Conservation (phyloP, 2,329 filamentous ascomycete species). For the Volutella citrinella region DNA sequence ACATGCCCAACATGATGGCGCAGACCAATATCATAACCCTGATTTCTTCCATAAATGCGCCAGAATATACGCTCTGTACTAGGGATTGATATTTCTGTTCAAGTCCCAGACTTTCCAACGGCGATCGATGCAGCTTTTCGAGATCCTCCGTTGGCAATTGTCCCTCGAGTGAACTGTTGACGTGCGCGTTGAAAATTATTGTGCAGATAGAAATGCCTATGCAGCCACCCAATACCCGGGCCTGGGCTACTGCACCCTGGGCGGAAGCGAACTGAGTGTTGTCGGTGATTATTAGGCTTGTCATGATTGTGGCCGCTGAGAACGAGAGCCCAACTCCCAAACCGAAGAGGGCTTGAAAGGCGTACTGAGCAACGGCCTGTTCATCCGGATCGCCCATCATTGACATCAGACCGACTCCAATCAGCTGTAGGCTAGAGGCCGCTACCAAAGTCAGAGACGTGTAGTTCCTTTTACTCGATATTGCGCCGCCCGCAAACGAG, state of each 20-base stretch:
- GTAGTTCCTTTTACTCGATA: slow-evolving; percentile 53
- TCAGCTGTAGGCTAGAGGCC: slow-evolving; percentile 48
- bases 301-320: slow-evolving; percentile 55
- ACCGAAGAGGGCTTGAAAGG: slow-evolving; percentile 55
- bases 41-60: slow-evolving; percentile 44
- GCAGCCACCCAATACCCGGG: slow-evolving; percentile 57
- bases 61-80: slow-evolving; percentile 41
- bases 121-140: slow-evolving; percentile 42
- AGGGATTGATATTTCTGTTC: slow-evolving; percentile 29
- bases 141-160: slow-evolving; percentile 37
- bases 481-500: slow-evolving; percentile 51
- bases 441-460: slow-evolving; percentile 49
- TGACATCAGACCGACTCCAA: slow-evolving; percentile 51
- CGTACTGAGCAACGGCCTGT: slow-evolving; percentile 44
- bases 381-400: slow-evolving; percentile 34
- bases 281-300: slow-evolving; percentile 48
- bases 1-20: slow-evolving; percentile 40
- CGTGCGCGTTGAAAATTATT: slow-evolving; percentile 52
- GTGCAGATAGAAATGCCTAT: slow-evolving; percentile 58
- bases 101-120: slow-evolving; percentile 36
- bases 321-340: slow-evolving; percentile 58
- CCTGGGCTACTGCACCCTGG: slow-evolving; percentile 58
- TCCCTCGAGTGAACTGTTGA: slow-evolving; percentile 35
- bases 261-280: slow-evolving; percentile 52
- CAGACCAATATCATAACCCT: slow-evolving; percentile 45